These are phyloP conservation scores for Coelastrella sp. DNA, from an alignment of 139 green algal genomes.

Conservation along the genomic window DNA sequence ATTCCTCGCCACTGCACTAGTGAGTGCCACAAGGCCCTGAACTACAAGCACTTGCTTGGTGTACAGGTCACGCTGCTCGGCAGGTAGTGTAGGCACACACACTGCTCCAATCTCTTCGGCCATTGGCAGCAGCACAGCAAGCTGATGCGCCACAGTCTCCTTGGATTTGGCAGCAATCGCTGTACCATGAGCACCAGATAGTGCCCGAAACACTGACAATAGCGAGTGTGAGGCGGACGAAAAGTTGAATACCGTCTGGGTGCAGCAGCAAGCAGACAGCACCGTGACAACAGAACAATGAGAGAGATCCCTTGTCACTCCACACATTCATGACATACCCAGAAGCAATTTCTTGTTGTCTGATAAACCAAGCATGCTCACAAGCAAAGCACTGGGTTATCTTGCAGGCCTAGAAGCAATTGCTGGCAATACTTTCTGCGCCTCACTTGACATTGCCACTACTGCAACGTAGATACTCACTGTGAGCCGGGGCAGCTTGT, in stretches of 20 bases:
- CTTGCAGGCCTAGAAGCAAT: no score
- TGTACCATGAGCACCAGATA: slow-evolving; percentile 62
- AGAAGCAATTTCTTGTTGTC: no score
- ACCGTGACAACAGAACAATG: no score
- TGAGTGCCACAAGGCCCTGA: slow-evolving; percentile 71
- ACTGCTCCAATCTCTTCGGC: slow-evolving; percentile 44
- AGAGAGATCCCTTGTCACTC: no score
- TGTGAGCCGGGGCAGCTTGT: slow-evolving; percentile 81
- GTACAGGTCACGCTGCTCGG: slow-evolving; percentile 61
- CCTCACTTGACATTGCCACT: no score
- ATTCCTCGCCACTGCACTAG: slow-evolving; percentile 73
- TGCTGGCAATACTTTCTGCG: no score
- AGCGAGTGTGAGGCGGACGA: slow-evolving; percentile 81
- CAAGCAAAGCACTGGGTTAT: no score
- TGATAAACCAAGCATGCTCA: no score
- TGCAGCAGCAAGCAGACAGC: no score
- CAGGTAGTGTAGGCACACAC: slow-evolving; percentile 44
- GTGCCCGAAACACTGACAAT: slow-evolving; percentile 80
- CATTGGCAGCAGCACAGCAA: slow-evolving; percentile 50
- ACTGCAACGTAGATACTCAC: no score
- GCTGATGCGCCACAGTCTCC: slow-evolving; percentile 53
- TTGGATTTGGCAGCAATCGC: slow-evolving; percentile 51
- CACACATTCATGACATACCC: no score
- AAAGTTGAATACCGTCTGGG: slow-evolving; percentile 79
- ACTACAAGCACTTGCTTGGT: slow-evolving; percentile 46